These are phyloP conservation scores for Hypoxylon fragiforme DNA, from an alignment of 495 filamentous ascomycete species.

Conservation along the genomic window DNA sequence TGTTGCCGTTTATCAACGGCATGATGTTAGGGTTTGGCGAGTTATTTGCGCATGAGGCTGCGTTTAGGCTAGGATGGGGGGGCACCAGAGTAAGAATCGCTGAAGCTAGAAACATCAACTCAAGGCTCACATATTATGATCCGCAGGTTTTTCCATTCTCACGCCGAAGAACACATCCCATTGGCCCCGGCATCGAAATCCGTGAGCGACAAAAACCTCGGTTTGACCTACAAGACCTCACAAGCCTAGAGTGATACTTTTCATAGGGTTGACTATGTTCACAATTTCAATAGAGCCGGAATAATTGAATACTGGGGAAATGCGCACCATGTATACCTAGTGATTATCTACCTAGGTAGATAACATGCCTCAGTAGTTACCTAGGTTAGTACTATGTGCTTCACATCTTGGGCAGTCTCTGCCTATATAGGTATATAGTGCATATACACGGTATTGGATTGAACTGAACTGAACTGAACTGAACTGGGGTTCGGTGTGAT, in stretches of 20 bases:
- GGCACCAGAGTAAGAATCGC: constrained; percentile 75
- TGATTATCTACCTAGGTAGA: neutral
- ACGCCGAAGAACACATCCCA: constrained; percentile 47
- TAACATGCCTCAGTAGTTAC: no score
- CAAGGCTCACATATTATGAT: neutral
- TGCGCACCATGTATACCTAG: no score
- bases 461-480: no score
- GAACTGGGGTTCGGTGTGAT: no score
- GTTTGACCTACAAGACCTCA: constrained; percentile 47
- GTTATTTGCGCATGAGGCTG: constrained; percentile 91
- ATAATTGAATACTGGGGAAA: neutral
- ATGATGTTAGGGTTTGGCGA: constrained; percentile 98
- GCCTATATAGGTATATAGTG: no score
- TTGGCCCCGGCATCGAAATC: constrained; percentile 59
- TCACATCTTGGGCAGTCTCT: no score
- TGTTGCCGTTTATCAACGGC: constrained; percentile 95
- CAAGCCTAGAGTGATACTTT: constrained; percentile 52
- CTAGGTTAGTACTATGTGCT: no score
- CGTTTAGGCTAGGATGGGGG: constrained; percentile 90
- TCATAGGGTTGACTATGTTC: neutral
- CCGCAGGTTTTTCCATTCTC: constrained; percentile 54
- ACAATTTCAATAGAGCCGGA: constrained; percentile 11
- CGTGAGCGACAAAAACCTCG: constrained; percentile 44
- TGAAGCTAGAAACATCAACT: neutral
- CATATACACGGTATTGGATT: neutral